A percentile compares a stretch with the other conserved stretches of the same genome.
Conservation (phyloP, 345 rosid species). For the Erysimum cheiranthoides region DNA sequence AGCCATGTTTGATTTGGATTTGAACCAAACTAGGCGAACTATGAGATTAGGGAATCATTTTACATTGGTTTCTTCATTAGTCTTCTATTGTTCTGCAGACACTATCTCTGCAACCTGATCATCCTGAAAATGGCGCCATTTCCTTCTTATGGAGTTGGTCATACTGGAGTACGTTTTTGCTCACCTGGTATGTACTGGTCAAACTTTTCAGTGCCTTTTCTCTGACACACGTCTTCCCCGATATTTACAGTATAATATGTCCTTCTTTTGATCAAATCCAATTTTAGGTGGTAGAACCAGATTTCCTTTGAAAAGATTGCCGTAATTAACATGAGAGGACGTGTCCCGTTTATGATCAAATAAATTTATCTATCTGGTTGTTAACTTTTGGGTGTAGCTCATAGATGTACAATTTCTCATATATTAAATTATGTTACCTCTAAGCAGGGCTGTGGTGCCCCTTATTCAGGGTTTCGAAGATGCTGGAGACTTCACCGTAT, state of each 20-base stretch:
- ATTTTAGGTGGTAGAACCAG: constrained; percentile 18
- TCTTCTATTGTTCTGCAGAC: constrained; percentile 50
- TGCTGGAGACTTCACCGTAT: constrained; percentile 95
- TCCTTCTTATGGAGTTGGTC: constrained; percentile 99
- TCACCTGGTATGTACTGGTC: constrained; percentile 74
- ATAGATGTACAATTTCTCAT: constrained; percentile 52
- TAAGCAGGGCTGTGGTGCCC: constrained; percentile 99
- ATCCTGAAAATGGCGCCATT: constrained; percentile 61
- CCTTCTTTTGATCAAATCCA: not conserved
- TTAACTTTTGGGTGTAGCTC: constrained; percentile 16
- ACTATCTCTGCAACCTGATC: constrained; percentile 53
- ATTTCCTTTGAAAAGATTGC: not conserved
- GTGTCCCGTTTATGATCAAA: not conserved
- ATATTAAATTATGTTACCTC: constrained; percentile 57
- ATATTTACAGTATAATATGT: not conserved
- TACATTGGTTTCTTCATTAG: not conserved
- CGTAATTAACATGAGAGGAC: not conserved
- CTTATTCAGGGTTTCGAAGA: constrained; percentile 99
- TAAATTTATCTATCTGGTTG: constrained; percentile 2
- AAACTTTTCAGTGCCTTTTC: constrained; percentile 8
- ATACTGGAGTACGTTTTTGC: constrained; percentile 98
- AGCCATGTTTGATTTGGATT: constrained; percentile 16
- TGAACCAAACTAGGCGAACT: not conserved
- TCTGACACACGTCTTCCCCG: not conserved
- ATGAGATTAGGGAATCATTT: not conserved